Evolutionary conservation across 495 filamentous ascomycete species (phyloP).

Genomic region (Hypomontagnella submonticulosa): DNA sequence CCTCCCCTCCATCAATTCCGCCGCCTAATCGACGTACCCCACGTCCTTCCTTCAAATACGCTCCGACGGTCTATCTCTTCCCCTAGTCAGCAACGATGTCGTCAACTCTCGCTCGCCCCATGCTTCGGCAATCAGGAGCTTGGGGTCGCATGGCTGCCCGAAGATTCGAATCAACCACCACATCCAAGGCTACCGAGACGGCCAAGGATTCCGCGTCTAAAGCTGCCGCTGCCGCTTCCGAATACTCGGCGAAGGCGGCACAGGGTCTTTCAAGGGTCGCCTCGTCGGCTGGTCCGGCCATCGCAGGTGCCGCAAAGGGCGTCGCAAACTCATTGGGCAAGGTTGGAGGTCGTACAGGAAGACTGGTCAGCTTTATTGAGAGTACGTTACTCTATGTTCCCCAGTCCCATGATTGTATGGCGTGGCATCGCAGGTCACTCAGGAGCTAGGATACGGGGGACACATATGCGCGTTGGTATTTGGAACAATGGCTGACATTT

Average conservation of each 20-base stretch:
- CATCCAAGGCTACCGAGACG: constrained; percentile 49
- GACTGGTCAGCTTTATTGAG: constrained; percentile 81
- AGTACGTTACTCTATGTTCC: constrained; percentile 68
- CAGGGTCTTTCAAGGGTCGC: constrained; percentile 87
- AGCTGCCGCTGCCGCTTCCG: constrained; percentile 71
- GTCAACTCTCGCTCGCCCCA: constrained; percentile 47
- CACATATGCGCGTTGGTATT: constrained; percentile 9
- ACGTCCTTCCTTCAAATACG: constrained; percentile 43
- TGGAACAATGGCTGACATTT: constrained; percentile 43
- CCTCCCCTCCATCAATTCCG: constrained; percentile 12
- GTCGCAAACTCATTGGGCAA: constrained; percentile 72
- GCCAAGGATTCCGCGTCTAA: constrained; percentile 66
- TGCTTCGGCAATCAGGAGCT: constrained; percentile 51
- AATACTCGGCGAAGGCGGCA: constrained; percentile 78
- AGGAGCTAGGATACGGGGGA: not conserved
- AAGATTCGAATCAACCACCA: constrained; percentile 61
- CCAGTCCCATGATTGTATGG: too few species aligned
- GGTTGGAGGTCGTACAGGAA: constrained; percentile 86
- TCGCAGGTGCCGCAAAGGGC: constrained; percentile 74
- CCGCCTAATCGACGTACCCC: constrained; percentile 10
- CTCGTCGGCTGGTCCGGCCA: constrained; percentile 79
- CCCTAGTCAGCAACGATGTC: constrained; percentile 39
- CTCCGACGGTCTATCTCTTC: constrained; percentile 34
- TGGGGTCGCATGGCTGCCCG: constrained; percentile 58
- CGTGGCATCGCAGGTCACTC: not conserved